Evolutionary conservation across 2,329 filamentous ascomycete species (phyloP).

Genomic region (Exutisphaerella laricina): DNA sequence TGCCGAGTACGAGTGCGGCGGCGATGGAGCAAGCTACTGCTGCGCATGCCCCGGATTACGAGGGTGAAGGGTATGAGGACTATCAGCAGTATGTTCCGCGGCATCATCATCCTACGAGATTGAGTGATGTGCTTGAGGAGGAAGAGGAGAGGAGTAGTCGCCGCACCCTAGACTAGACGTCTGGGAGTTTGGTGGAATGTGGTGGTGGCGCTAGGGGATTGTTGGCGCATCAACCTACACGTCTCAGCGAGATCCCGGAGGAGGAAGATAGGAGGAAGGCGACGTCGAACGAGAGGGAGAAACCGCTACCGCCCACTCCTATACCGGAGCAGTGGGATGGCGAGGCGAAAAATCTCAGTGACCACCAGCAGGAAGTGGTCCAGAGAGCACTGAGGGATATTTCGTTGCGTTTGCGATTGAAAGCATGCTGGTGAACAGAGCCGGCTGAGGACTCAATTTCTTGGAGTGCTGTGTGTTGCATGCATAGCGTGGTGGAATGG

Average conservation of each 20-base stretch:
- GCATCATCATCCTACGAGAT: constrained; percentile 80
- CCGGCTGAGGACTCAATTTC: no score
- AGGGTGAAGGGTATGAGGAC: constrained; percentile 57
- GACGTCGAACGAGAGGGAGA: background rate
- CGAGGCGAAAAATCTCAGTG: background rate
- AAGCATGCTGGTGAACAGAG: no score
- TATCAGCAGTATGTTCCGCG: constrained; percentile 46
- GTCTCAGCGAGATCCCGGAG: background rate
- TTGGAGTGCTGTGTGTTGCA: no score
- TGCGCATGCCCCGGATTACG: constrained; percentile 31
- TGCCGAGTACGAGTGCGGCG: constrained; percentile 29
- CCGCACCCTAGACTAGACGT: constrained; percentile 19
- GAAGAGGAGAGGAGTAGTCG: constrained; percentile 54
- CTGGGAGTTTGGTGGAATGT: no score
- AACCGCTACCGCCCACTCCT: background rate
- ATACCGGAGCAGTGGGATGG: background rate
- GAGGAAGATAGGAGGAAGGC: background rate
- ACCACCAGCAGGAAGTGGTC: no score
- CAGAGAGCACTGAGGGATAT: no score
- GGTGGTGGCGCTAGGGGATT: no score
- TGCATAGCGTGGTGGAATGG: no score
- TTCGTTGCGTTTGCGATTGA: no score
- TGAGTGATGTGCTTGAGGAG: constrained; percentile 85
- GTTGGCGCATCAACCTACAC: constrained; percentile 1
- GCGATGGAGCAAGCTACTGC: constrained; percentile 29